phyloP scores from a whole-genome alignment of 179 eudicot species.

The Gypsophila paniculata region DNA sequence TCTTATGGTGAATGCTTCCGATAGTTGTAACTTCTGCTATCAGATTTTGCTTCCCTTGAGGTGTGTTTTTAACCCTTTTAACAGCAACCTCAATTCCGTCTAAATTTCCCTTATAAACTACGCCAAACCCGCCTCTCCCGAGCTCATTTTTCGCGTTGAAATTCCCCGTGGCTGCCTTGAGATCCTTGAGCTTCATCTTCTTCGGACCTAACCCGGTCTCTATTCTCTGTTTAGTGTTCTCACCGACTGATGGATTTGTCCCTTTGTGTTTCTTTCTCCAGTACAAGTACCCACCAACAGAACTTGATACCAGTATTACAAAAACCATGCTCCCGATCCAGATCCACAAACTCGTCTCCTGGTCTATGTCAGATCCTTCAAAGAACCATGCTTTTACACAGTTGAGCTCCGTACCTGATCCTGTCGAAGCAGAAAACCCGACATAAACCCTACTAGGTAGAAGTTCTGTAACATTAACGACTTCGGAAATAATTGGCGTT shows the following conservation, averaged over 20 bases:
- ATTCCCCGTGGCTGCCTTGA: constrained; percentile 32
- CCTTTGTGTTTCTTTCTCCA: constrained; percentile 19
- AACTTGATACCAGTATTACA: not conserved
- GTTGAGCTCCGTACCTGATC: constrained; percentile 26
- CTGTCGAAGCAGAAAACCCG: constrained; percentile 40
- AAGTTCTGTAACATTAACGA: constrained; percentile 23
- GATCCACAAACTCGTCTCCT: constrained; percentile 5
- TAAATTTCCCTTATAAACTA: constrained; percentile 46
- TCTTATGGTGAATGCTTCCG: constrained; percentile 58
- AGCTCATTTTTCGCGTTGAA: constrained; percentile 36
- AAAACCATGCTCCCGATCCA: constrained; percentile 13
- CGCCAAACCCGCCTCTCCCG: constrained; percentile 51
- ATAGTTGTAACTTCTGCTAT: constrained; percentile 52
- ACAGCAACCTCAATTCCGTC: constrained; percentile 44
- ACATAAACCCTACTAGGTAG: constrained; percentile 28
- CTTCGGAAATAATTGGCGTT: constrained; percentile 19
- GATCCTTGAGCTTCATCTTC: constrained; percentile 33
- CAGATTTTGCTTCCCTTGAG: constrained; percentile 48
- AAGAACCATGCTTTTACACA: constrained; percentile 36
- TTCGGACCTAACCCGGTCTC: constrained; percentile 32
- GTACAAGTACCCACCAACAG: constrained; percentile 14
- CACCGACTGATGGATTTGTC: not conserved
- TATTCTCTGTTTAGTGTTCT: constrained; percentile 13
- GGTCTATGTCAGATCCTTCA: constrained; percentile 12
- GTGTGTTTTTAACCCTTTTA: constrained; percentile 39